Conservation (phyloP, 495 filamentous ascomycete genomes). For the Thozetella sp. region DNA sequence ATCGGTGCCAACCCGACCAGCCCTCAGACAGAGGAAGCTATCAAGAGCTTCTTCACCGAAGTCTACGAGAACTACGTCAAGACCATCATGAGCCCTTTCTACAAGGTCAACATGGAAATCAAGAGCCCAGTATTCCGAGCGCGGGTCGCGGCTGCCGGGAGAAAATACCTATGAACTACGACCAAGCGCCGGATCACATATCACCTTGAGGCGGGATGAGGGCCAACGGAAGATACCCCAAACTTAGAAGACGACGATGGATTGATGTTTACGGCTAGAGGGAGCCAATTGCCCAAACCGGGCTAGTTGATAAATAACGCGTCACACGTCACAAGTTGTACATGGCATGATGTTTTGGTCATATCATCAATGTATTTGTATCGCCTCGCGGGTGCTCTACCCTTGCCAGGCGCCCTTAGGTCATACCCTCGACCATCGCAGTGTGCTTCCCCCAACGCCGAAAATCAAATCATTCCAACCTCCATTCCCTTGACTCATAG, state of each 20-base stretch:
- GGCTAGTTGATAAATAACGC: too few species aligned
- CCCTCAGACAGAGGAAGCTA: conserved; percentile 90
- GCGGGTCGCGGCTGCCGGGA: conserved; percentile 82
- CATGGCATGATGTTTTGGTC: background rate
- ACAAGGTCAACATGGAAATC: conserved; percentile 78
- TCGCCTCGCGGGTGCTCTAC: conserved; percentile 12
- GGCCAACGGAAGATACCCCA: too few species aligned
- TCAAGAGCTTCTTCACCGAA: conserved; percentile 89
- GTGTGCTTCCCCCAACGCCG: background rate
- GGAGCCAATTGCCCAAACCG: too few species aligned
- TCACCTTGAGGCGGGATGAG: background rate
- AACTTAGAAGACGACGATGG: too few species aligned
- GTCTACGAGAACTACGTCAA: conserved; percentile 95
- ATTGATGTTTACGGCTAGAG: too few species aligned
- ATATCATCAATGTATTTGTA: conserved; percentile 10
- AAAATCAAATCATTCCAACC: background rate
- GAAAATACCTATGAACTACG: conserved; percentile 77
- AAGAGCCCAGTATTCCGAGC: conserved; percentile 81
- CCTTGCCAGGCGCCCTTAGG: conserved; percentile 11
- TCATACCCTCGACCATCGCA: background rate
- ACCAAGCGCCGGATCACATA: background rate
- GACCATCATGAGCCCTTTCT: conserved; percentile 97
- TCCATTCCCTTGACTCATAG: background rate
- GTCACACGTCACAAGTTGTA: too few species aligned
- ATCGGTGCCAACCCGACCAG: conserved; percentile 81